phyloP scores from a whole-genome alignment of 306 rosid genomes.

The Biancaea sappan region DNA sequence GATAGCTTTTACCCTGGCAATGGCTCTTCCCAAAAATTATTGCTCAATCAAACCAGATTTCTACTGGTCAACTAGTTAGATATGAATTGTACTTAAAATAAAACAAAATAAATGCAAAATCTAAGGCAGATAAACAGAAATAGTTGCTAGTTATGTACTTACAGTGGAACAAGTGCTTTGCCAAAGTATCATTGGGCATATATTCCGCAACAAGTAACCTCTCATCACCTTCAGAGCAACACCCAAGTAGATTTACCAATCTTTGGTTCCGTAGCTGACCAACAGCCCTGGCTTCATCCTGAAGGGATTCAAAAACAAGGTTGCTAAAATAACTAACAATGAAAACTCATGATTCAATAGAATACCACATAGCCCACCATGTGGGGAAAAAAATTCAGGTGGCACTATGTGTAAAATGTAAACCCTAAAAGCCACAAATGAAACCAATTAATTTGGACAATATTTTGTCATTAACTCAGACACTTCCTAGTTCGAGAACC shows the following conservation, averaged over 20 bases:
- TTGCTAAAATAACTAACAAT: constrained; percentile 30
- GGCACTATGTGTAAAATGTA: neutral
- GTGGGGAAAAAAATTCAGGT: neutral
- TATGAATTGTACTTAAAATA: constrained; percentile 17
- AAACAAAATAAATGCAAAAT: constrained; percentile 17
- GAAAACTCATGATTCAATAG: constrained; percentile 14
- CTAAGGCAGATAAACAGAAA: constrained; percentile 29
- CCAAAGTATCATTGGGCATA: constrained; percentile 93
- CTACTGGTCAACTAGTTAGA: constrained; percentile 6
- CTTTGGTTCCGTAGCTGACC: constrained; percentile 87
- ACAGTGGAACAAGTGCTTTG: constrained; percentile 97
- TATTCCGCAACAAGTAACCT: constrained; percentile 91
- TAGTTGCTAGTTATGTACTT: constrained; percentile 41
- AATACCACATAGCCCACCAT: constrained; percentile 18
- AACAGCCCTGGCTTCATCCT: constrained; percentile 95
- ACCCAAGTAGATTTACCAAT: constrained; percentile 88
- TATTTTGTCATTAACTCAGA: neutral
- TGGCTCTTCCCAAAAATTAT: constrained; percentile 14
- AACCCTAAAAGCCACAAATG: constrained; percentile 22
- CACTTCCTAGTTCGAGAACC: neutral
- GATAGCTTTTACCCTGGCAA: neutral
- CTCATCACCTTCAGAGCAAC: constrained; percentile 91
- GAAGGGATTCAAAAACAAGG: constrained; percentile 27
- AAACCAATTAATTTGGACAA: constrained; percentile 6
- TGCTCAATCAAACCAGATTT: neutral